phyloP scores from a whole-genome alignment of 805 yeast genomes.

The Saccharomycopsis olivae region DNA sequence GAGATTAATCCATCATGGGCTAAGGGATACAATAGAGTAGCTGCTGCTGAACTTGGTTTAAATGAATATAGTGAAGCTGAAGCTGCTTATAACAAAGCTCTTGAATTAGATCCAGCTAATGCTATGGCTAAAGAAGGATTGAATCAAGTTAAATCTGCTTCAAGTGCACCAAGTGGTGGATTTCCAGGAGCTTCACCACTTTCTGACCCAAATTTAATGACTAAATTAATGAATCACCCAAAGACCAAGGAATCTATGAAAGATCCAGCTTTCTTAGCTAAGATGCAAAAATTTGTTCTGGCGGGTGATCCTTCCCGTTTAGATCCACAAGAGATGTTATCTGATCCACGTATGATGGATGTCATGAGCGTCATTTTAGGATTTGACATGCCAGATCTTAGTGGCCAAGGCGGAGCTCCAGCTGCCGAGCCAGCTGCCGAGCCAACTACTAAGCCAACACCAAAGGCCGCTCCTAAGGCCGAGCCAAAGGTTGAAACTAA shows the following conservation, averaged over 20 bases:
- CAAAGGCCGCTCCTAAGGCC: constrained; percentile 22
- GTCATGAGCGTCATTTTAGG: constrained; percentile 82
- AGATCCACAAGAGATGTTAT: constrained; percentile 49
- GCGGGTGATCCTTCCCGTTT: constrained; percentile 28
- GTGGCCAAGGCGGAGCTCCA: too few species aligned
- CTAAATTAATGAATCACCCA: constrained; percentile 71
- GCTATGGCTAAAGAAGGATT: constrained; percentile 83
- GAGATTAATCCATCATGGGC: constrained; percentile 83
- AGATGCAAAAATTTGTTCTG: constrained; percentile 30
- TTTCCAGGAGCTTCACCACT: constrained; percentile 29
- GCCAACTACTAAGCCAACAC: constrained; percentile 20
- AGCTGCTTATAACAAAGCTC: constrained; percentile 60
- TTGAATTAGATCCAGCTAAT: constrained; percentile 71
- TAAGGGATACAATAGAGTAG: constrained; percentile 89
- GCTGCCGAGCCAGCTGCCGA: constrained; percentile 21
- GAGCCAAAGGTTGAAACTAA: constrained; percentile 23
- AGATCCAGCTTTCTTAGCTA: constrained; percentile 74
- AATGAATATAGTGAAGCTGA: constrained; percentile 71
- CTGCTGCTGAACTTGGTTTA: constrained; percentile 85
- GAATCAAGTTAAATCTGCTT: constrained; percentile 52
- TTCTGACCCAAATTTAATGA: constrained; percentile 51
- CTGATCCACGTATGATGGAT: constrained; percentile 82
- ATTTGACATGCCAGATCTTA: constrained; percentile 41
- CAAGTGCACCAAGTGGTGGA: constrained; percentile 18
- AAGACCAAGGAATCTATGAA: constrained; percentile 75